A percentile compares a stretch with the other conserved stretches of the same genome.
Conservation (phyloP, 176 grass and related monocot genomes). For the Zoysia japonica region DNA sequence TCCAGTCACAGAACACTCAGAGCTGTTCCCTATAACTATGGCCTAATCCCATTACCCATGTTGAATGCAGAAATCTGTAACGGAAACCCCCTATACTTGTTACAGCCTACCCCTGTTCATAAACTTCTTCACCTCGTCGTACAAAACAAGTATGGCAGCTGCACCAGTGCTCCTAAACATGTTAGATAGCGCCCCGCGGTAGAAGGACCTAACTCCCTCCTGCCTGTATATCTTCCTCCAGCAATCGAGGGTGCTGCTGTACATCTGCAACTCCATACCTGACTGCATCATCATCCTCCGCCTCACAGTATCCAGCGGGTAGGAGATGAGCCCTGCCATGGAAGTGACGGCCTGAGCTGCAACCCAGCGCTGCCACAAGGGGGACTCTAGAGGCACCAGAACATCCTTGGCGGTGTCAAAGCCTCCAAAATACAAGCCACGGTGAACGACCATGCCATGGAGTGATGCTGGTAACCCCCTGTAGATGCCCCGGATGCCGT, state of each 20-base stretch:
- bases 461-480: conserved; percentile 75
- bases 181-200: conserved; percentile 81
- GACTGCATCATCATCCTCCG: conserved; percentile 99
- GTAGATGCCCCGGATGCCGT: conserved; percentile 81
- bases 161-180: conserved; percentile 93
- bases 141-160: conserved; percentile 86
- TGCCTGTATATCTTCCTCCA: conserved; percentile 84
- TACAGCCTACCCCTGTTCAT: conserved; percentile 71
- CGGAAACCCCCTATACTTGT: conserved; percentile 30
- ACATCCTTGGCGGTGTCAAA: conserved; percentile 93
- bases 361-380: conserved; percentile 84
- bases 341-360: conserved; percentile 76
- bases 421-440: conserved; percentile 92
- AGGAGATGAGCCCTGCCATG: conserved; percentile 72
- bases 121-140: conserved; percentile 92
- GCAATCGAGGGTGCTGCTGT: conserved; percentile 75
- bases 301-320: conserved; percentile 82
- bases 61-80: conserved; percentile 39
- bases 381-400: conserved; percentile 62
- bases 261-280: conserved; percentile 70
- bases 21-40: conserved; percentile 35
- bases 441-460: conserved; percentile 86
- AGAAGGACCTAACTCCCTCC: conserved; percentile 77
- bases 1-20: conserved; percentile 38
- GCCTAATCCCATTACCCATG: conserved; percentile 27